phyloP scores from a whole-genome alignment of 1,284 basidiomycete species.

The Trametes polyzona region DNA sequence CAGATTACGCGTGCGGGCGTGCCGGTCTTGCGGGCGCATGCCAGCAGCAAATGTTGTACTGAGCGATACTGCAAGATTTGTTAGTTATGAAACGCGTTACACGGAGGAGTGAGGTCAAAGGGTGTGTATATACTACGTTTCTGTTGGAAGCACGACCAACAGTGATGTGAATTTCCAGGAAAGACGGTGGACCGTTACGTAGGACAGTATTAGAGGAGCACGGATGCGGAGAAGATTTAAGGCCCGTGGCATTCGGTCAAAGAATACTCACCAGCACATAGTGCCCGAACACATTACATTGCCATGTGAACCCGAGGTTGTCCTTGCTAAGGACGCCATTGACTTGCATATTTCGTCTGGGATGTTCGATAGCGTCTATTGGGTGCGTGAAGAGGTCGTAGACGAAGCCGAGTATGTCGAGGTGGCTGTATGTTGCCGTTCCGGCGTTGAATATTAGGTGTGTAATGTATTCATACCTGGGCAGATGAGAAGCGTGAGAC shows the following conservation, averaged over 20 bases:
- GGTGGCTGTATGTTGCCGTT: constrained; percentile 61
- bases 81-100: too few relatives aligned
- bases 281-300: constrained; percentile 85
- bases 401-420: constrained; percentile 57
- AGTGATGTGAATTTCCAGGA: too few relatives aligned
- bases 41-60: constrained; percentile 54
- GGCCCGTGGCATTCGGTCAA: too few relatives aligned
- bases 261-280: constrained; percentile 70
- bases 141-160: too few relatives aligned
- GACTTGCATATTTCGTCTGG: constrained; percentile 65
- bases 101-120: too few relatives aligned
- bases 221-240: too few relatives aligned
- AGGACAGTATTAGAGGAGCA: too few relatives aligned
- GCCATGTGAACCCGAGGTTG: constrained; percentile 82
- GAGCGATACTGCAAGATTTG: constrained; percentile 53
- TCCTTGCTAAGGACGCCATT: constrained; percentile 68
- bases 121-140: background rate
- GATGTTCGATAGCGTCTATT: constrained; percentile 56
- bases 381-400: constrained; percentile 56
- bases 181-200: too few relatives aligned
- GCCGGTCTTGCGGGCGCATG: constrained; percentile 33
- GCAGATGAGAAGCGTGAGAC: background rate
- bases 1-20: constrained; percentile 70
- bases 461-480: constrained; percentile 82
- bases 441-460: constrained; percentile 87